These are phyloP conservation scores for Crepidotus variabilis DNA, from an alignment of 768 basidiomycete species.

Conservation along the genomic window DNA sequence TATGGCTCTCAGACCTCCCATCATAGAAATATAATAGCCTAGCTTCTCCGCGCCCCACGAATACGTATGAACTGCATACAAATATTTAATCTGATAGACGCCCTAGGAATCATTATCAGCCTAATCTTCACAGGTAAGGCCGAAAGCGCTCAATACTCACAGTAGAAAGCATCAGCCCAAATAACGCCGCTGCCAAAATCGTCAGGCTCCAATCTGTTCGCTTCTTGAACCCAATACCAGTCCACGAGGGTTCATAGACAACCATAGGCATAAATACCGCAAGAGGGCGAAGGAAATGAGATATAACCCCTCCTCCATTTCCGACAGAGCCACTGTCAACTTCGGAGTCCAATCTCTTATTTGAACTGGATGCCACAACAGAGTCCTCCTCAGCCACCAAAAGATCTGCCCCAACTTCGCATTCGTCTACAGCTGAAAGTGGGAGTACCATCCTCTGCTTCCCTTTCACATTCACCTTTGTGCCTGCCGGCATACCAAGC, in stretches of 20 bases:
- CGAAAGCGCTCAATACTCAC: conserved; percentile 36
- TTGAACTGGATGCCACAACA: neutral
- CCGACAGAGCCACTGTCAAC: neutral
- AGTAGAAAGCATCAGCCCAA: conserved; percentile 60
- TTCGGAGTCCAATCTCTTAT: neutral
- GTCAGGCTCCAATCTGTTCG: conserved; percentile 79
- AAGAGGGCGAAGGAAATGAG: conserved; percentile 52
- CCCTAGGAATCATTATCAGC: conserved; percentile 37
- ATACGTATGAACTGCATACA: conserved; percentile 74
- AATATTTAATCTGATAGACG: conserved; percentile 77
- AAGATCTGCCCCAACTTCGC: conserved; percentile 1
- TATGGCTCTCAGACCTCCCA: conserved; percentile 57
- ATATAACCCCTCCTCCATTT: conserved; percentile 25
- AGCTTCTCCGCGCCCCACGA: conserved; percentile 70
- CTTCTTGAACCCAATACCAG: conserved; percentile 33
- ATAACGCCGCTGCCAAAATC: conserved; percentile 57
- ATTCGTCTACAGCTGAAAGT: neutral
- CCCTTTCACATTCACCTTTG: conserved; percentile 16
- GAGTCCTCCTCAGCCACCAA: neutral
- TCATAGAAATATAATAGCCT: conserved; percentile 72
- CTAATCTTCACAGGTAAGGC: conserved; percentile 1
- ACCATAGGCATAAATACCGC: conserved; percentile 64
- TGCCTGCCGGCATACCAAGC: conserved; percentile 23
- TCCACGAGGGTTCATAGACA: conserved; percentile 35
- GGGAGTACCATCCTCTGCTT: conserved; percentile 3